Evolutionary conservation across 2,329 filamentous ascomycete species (phyloP), one percentile per base, ranked within the genome.

Genomic region (Talaromyces marneffei): DNA sequence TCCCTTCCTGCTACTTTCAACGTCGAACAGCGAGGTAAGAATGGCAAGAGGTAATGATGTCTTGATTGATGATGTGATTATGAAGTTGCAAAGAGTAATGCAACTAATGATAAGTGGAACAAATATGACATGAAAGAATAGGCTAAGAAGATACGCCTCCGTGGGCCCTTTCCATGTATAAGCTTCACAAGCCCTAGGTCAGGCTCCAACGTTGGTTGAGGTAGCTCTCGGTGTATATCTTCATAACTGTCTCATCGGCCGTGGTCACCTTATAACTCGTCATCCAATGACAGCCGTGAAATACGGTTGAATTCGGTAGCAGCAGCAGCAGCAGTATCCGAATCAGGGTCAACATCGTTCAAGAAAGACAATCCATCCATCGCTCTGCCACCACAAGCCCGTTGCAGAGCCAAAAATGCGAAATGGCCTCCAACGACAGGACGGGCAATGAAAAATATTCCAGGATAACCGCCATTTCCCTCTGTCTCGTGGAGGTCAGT

Each of bases 341-440:
- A 63, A 52, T 71, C 55, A 2, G 66, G 65, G 9, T 69, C 65
- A 10, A 55, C 55, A 6, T 76, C 73, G 55, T 80, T 72, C 67
- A 82, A 70, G 64, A 79, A 82, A 23, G 70, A 71, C 66, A 90
- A 74, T 0, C 82, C 85, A 20, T 83, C 78, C 66, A 83, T 79
- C 2, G 87, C 88, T 65, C 80, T 82, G 2, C 90, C 90, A 2
- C 84, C 87, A 77, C 91, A 95, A 25, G 90, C 90, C 68, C 88
- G 83, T 75, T 91, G 87, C 50, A 95, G 77, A n/a, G 90, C 88
- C 71, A 96, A 78, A 70, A 92, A 91, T 2, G 90, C 88, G 79
- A 94, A 96, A 77, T 94, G 90, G 0, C 89, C 91, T 14, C 91
- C 91, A 16, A 93, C 86, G 4, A 95, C 91, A 0, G 91, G 91